Percentiles rank a stretch among this genome's conserved stretches.
Conservation (phyloP, 2,329 filamentous ascomycete genomes). For the Fusarium solani-melongenae region DNA sequence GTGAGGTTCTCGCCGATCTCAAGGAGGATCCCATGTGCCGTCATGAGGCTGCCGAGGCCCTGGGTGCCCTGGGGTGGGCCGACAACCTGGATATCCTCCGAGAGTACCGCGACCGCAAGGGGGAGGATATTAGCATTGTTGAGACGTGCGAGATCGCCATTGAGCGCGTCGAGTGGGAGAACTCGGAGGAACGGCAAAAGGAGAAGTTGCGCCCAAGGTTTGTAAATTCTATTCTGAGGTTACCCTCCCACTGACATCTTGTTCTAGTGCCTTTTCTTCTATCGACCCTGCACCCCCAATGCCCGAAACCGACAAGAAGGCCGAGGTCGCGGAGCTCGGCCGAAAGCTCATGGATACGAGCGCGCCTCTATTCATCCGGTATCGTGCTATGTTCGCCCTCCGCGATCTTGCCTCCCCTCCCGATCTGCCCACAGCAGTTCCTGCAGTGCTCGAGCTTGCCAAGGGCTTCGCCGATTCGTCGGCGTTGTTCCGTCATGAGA, state of each 20-base stretch:
- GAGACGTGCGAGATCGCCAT: conserved; percentile 99
- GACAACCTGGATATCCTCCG: conserved; percentile 80
- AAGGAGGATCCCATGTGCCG: conserved; percentile 94
- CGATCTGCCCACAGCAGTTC: conserved; percentile 86
- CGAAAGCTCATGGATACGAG: conserved; percentile 81
- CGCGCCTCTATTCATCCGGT: conserved; percentile 87
- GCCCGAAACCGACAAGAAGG: conserved; percentile 74
- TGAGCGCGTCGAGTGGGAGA: conserved; percentile 93
- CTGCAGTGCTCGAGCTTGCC: conserved; percentile 87
- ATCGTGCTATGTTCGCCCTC: conserved; percentile 97
- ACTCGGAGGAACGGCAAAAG: conserved; percentile 74
- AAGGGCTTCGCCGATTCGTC: conserved; percentile 87
- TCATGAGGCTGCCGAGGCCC: conserved; percentile 94
- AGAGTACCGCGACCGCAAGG: conserved; percentile 77
- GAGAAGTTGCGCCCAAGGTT: conserved; percentile 89
- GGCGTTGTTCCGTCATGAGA: conserved; percentile 95
- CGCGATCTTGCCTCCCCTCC: conserved; percentile 95
- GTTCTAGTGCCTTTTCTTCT: conserved; percentile 86
- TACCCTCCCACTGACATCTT: conserved; percentile 43
- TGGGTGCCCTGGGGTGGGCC: conserved; percentile 85
- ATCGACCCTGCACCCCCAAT: conserved; percentile 95
- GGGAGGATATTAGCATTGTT: conserved; percentile 82
- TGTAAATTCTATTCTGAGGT: conserved; percentile 40
- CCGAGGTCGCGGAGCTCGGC: conserved; percentile 81
- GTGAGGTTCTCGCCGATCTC: conserved; percentile 78